Evolutionary conservation across 2,329 filamentous ascomycete genomes (phyloP).

Genomic region (Penicillium sp.): DNA sequence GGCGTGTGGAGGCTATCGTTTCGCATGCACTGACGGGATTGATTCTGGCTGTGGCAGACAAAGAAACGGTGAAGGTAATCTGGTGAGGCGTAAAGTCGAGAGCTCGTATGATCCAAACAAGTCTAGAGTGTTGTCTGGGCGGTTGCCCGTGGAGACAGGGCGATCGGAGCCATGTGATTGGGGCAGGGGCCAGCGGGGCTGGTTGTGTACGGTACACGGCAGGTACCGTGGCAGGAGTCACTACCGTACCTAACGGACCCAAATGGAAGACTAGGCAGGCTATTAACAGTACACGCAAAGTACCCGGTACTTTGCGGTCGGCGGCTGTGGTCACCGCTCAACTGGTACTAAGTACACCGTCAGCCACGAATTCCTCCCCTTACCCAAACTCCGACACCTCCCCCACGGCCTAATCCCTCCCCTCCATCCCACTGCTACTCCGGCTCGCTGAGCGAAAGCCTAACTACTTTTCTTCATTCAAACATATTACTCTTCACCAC

Average conservation of each 20-base stretch:
- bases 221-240: conserved; percentile 5
- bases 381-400: conserved; percentile 22
- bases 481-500: conserved; percentile 32
- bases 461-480: conserved; percentile 41
- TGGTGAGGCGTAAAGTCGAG: conserved; percentile 8
- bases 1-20: conserved; percentile 28
- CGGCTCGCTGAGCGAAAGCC: conserved; percentile 49
- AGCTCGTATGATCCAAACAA: conserved; percentile 16
- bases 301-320: conserved; percentile 24
- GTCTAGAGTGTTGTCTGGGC: conserved; percentile 38
- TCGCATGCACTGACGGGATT: conserved; percentile 28
- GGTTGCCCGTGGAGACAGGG: conserved; percentile 50
- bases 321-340: conserved; percentile 11
- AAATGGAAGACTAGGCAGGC: background rate
- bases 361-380: conserved; percentile 27
- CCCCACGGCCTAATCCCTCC: conserved; percentile 21
- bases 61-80: conserved; percentile 22
- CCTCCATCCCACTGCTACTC: conserved; percentile 20
- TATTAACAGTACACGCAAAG: conserved; percentile 19
- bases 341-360: conserved; percentile 23
- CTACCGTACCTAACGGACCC: background rate
- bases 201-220: conserved; percentile 19
- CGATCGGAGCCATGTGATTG: conserved; percentile 32
- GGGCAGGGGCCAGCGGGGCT: conserved; percentile 9
- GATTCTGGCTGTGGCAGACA: conserved; percentile 4